Conservation (phyloP, 1,284 basidiomycete species). For the Phylloboletellus chloephorus region DNA sequence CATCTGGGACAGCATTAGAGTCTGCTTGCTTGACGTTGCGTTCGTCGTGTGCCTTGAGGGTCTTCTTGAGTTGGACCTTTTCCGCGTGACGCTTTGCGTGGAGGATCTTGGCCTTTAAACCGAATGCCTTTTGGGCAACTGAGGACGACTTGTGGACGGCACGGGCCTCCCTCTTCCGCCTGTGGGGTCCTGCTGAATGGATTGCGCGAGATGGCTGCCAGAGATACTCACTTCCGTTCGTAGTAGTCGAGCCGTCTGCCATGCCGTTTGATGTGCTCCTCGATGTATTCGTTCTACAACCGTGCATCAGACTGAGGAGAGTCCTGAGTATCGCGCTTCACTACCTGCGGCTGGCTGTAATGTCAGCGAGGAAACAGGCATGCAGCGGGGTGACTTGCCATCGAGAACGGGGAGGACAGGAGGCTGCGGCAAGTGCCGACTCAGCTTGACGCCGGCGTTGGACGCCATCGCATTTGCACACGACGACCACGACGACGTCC, state of each 20-base stretch:
- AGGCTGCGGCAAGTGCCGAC: conserved; percentile 29
- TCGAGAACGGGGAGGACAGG: conserved; percentile 37
- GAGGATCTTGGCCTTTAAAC: conserved; percentile 95
- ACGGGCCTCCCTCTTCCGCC: conserved; percentile 93
- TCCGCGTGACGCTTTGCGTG: conserved; percentile 95
- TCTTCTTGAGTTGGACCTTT: conserved; percentile 99
- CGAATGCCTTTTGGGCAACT: conserved; percentile 89
- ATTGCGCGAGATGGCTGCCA: conserved; percentile 1
- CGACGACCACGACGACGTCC: conserved; percentile 17
- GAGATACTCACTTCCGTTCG: conserved; percentile 66
- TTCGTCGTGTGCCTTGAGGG: conserved; percentile 98
- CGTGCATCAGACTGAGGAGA: conserved; percentile 12
- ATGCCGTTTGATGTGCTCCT: conserved; percentile 85
- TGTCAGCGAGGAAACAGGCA: conserved; percentile 18
- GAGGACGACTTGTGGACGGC: conserved; percentile 85
- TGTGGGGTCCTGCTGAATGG: conserved; percentile 30
- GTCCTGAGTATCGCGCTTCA: background rate
- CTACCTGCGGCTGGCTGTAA: conserved; percentile 62
- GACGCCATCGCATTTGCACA: conserved; percentile 3
- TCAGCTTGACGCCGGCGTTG: background rate
- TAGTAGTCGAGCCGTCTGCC: conserved; percentile 82
- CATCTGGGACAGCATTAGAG: conserved; percentile 75
- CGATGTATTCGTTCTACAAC: conserved; percentile 82
- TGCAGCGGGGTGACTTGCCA: conserved; percentile 42
- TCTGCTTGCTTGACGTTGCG: conserved; percentile 95